phyloP scores from a whole-genome alignment of 768 basidiomycete genomes.

The Cantharellus anzutake region DNA sequence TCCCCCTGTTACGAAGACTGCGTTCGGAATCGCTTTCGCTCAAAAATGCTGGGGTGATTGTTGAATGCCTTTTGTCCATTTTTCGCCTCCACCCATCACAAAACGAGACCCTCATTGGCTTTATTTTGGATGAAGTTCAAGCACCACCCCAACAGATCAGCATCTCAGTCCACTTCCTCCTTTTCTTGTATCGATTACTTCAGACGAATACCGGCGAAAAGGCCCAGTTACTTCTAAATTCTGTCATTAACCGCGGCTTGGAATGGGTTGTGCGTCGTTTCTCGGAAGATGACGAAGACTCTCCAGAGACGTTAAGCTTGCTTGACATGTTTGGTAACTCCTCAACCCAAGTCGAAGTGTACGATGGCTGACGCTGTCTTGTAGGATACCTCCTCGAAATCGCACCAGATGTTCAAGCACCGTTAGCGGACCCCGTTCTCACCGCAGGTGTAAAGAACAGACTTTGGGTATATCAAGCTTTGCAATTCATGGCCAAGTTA shows the following conservation, averaged over 20 bases:
- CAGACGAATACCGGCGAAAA: no score
- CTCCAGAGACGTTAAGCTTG: constrained; percentile 1
- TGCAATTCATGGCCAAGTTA: constrained; percentile 14
- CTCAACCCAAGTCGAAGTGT: neutral
- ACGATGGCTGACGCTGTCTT: neutral
- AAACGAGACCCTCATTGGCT: no score
- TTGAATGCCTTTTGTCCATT: no score
- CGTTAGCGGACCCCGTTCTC: constrained; percentile 54
- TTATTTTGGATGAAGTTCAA: no score
- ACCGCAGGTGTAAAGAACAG: constrained; percentile 41
- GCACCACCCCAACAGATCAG: no score
- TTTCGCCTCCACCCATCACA: no score
- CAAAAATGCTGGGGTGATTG: no score
- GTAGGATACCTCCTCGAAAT: constrained; percentile 2
- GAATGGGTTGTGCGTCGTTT: constrained; percentile 34
- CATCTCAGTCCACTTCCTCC: no score
- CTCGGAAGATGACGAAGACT: constrained; percentile 17
- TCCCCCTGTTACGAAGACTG: no score
- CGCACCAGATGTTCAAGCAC: constrained; percentile 24
- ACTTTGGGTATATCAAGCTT: constrained; percentile 16
- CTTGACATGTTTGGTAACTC: constrained; percentile 9
- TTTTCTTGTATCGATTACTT: no score
- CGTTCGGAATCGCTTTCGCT: no score
- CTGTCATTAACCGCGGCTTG: constrained; percentile 25
- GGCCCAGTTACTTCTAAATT: no score